Evolutionary conservation across 169 alveolate species (phyloP), one percentile per base, ranked within the genome.

Genomic region (Cryptosporidium muris): DNA sequence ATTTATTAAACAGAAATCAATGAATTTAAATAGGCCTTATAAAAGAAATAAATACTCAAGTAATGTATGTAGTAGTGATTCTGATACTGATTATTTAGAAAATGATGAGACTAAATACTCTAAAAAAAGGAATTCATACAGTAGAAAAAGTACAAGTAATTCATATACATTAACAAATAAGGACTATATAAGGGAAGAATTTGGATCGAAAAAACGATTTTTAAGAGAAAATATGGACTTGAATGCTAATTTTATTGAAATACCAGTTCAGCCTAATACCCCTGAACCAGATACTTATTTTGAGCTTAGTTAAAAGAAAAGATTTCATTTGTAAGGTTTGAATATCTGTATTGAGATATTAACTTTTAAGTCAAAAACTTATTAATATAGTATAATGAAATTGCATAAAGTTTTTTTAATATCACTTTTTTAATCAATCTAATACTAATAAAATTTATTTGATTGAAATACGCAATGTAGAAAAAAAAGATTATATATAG

Each of bases 1-100:
- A 54, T 36, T 74, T 5, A 4, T 74, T 7, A 74, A 74, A 1
- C 74, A 74, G 36, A 74, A 66, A n/a, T 58, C 49, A 6, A 74
- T 58, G 25, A 74, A 51, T 16, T 25, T 25, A 60, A 74, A 68
- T 52, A 74, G 62, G 36, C 60, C 85, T 34, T 42, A 25, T 11
- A 45, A 62, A 9, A 14, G 63, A 40, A 14, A 43, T 6, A 58
- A 66, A 1, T 40, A 49, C 36, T 1, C 52, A 12, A 68, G 37
- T 37, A 36, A 60, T 34, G 38, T 34, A 14, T 11, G 11, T 14
- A 14, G 11, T 60, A n/a, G 25, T 60, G 6, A 25, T 16, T 34
- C 49, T 3, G 43, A 8, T 5, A 60, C 25, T 16, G 11, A 11
- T 3, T 9, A 1, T 60, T 38, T 11, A 16, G 38, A 60, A 5